Evolutionary conservation across 495 filamentous ascomycete species (phyloP), one percentile per base, ranked within the genome.

Genomic region (Rostrohypoxylon terebratum): DNA sequence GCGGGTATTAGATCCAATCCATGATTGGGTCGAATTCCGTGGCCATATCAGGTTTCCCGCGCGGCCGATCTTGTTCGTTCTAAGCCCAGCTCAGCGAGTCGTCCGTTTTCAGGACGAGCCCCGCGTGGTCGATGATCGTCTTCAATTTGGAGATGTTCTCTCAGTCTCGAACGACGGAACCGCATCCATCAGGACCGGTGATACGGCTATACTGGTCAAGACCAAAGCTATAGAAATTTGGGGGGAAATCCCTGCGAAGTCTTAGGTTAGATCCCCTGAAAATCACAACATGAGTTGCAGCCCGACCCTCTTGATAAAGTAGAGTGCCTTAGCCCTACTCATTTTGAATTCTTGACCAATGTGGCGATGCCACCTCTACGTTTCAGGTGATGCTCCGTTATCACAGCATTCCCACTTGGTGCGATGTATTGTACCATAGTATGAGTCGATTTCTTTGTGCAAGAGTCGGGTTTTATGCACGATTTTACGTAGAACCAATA

Each of bases 21-120:
- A 45, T 45, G 42, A 45, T 45, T 18, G 42, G 42, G 42, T 45
- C 13, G 42, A 45, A 20, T 20, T 18, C 42, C n/a, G 42, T 20
- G n/a, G n/a, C 42, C 4, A 2, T 45, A 45, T 45, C 42, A 45
- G n/a, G 42, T 20, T 18, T 45, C 42, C 42, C 8, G 42, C 42
- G n/a, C 42, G 42, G 42, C n/a, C 42, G 42, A 45, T 45, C 42
- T 45, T 45, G n/a, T 45, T 45, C 42, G 16, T 45, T 45, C 42
- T 45, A 4, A 45, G 42, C 16, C 42, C 42, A 45, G 16, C 16
- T 5, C 42, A 45, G 42, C 42, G 16, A 7, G 42, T 20, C 42
- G 16, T 45, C 18, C 42, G 42, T 18, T 45, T 45, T 5, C 18
- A 45, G 42, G 42, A 45, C 42, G 42, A 45, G n/a, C 42, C 42